Base-by-base conservation (phyloP, 164 flowering plant genomes). In the Akebia trifoliata region DNA sequence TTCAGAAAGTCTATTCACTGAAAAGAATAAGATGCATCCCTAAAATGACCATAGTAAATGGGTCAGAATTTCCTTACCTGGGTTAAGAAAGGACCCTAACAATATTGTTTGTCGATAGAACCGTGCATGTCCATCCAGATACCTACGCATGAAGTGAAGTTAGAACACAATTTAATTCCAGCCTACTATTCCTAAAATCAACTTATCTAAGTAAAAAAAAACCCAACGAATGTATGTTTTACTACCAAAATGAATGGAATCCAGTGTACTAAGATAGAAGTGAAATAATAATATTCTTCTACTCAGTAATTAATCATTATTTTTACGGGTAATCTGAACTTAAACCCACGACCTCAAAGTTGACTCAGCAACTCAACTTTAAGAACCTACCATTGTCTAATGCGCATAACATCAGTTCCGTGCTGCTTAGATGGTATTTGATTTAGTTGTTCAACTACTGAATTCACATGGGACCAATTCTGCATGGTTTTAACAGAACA, bases 71-170 rank as follows among this genome's bases (percentile, higher is more conserved):
- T 8, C 17, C 56, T 58, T 73, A 93, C 99, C 97, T 76, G 99
- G 94, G 55, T 75, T 90, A 26, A 67, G 44, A 77, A 83, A 80
- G 66, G 69, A 77, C 51, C 95, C 69, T 53, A 93, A 71, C 47
- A 90, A 48, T 54, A 93, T 81, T 62, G 96, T 72, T 62, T 93
- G 99, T 53, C 97, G 78, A 60, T 84, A 93, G 63, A 75, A 93
- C 26, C 63, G 68, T 4, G 99, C 84, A 65, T 81, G 70, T 36
- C 81, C 92, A 71, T 93, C 84, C 18, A 85, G 72, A 66, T 87
- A 90, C 97, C 99, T 89, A 42, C 57, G 4, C 39, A 67, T 2
- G 31, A 44, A 47, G 42, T 15, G 25, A n/a, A 53, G 18, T 39
- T 21, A 42, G 36, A 62, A 34, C 53, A 50, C n/a, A 59, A 18